Evolutionary conservation across 1,284 basidiomycete species (phyloP).

Genomic region (Ceratobasidium sp.): DNA sequence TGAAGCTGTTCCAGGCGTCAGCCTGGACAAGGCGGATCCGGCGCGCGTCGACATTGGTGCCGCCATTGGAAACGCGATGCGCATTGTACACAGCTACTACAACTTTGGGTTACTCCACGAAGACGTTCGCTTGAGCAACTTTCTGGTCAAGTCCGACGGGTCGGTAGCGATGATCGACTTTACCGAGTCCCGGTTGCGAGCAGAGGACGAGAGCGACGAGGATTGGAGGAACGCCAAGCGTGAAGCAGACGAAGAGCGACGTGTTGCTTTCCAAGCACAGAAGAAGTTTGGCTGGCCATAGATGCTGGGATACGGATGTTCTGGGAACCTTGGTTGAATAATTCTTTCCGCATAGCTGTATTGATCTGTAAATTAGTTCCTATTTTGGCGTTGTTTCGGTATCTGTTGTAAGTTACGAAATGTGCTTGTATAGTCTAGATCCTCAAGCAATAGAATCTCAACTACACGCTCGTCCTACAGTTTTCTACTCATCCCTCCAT

Average conservation of each 20-base stretch:
- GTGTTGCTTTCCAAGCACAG: neutral
- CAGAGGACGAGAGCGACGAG: neutral
- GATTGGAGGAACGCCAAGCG: neutral
- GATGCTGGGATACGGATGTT: too few relatives aligned
- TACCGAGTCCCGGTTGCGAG: neutral
- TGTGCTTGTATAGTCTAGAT: too few relatives aligned
- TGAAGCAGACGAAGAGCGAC: neutral
- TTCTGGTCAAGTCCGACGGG: neutral
- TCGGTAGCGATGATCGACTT: conserved; percentile 10
- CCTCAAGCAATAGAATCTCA: too few relatives aligned
- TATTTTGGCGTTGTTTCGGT: too few relatives aligned
- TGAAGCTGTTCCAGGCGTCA: neutral
- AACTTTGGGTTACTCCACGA: neutral
- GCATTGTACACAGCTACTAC: neutral
- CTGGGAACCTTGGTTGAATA: too few relatives aligned
- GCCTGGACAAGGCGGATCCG: neutral
- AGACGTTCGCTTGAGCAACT: neutral
- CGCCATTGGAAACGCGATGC: neutral
- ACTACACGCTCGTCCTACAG: too few relatives aligned
- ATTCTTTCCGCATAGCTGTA: too few relatives aligned
- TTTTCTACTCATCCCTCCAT: too few relatives aligned
- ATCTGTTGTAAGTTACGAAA: too few relatives aligned
- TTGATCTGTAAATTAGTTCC: too few relatives aligned
- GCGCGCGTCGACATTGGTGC: neutral
- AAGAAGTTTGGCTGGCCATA: neutral